Percentiles rank a stretch among this genome's conserved stretches.
These are phyloP conservation scores for Globisporangium nagaii DNA, from an alignment of 352 stramenopile species.

Conservation along the genomic window DNA sequence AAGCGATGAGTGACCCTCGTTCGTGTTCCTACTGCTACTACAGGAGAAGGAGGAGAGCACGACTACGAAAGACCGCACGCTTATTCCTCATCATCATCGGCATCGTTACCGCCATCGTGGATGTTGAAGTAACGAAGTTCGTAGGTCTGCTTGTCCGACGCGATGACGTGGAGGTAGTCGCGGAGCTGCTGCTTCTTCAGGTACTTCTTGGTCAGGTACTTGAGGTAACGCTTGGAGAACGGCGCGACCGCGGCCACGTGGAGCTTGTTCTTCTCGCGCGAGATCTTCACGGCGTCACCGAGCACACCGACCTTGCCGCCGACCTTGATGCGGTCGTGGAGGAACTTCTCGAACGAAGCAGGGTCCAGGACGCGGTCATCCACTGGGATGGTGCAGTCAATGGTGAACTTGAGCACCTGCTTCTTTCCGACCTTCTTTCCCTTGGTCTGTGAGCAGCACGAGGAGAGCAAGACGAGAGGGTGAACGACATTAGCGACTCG, in stretches of 20 bases:
- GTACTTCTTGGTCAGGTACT: slow-evolving; percentile 99
- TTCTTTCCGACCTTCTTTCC: slow-evolving; percentile 89
- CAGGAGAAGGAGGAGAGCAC: not conserved
- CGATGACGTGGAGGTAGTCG: slow-evolving; percentile 99
- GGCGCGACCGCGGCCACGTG: slow-evolving; percentile 92
- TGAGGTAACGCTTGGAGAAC: slow-evolving; percentile 98
- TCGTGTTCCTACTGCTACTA: not conserved
- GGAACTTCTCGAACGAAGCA: slow-evolving; percentile 99
- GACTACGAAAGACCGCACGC: not conserved
- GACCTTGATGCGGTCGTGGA: slow-evolving; percentile 99
- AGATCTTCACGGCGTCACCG: slow-evolving; percentile 93
- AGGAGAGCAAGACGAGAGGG: not conserved
- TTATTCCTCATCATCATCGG: slow-evolving; percentile 87
- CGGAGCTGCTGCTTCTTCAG: slow-evolving; percentile 99
- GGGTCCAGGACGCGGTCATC: slow-evolving; percentile 99
- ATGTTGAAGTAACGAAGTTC: slow-evolving; percentile 99
- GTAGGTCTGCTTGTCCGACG: slow-evolving; percentile 98
- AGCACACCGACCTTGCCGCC: slow-evolving; percentile 97
- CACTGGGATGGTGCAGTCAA: slow-evolving; percentile 95
- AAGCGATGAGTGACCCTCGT: slow-evolving; percentile 2
- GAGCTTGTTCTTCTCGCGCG: slow-evolving; percentile 95
- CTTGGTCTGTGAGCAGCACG: slow-evolving; percentile 39
- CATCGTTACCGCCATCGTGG: slow-evolving; percentile 90
- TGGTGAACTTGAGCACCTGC: slow-evolving; percentile 90
- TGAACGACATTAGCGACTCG: slow-evolving; percentile 10